Evolutionary conservation across 495 filamentous ascomycete species (phyloP).

Genomic region (Amniculicola lignicola): DNA sequence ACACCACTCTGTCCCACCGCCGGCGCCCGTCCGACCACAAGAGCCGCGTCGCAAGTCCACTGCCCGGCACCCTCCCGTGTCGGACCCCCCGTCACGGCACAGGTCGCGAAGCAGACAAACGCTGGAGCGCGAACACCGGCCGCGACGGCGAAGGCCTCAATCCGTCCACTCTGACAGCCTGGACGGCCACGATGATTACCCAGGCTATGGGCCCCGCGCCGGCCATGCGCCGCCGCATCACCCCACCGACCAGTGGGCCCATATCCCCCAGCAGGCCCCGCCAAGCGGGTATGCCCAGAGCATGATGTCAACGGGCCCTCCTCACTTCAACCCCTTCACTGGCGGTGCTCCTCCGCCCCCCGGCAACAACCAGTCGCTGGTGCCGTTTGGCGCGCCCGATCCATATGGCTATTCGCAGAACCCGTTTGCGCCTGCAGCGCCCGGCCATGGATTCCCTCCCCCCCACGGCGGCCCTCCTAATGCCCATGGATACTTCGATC

Average conservation of each 20-base stretch:
- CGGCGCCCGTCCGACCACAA: slow-evolving; percentile 33
- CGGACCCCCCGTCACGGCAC: slow-evolving; percentile 26
- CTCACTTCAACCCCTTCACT: slow-evolving; percentile 28
- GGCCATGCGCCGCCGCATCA: slow-evolving; percentile 34
- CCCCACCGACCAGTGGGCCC: slow-evolving; percentile 30
- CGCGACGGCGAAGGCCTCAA: slow-evolving; percentile 25
- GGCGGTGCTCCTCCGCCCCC: slow-evolving; percentile 18
- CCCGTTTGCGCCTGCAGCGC: slow-evolving; percentile 35
- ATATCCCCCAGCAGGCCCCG: slow-evolving; percentile 26
- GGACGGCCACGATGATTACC: slow-evolving; percentile 43
- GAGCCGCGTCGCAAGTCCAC: slow-evolving; percentile 36
- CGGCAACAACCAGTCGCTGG: too few species aligned
- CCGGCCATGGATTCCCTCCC: slow-evolving; percentile 37
- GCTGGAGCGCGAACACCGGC: slow-evolving; percentile 26
- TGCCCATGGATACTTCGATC: slow-evolving; percentile 30
- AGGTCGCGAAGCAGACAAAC: slow-evolving; percentile 27
- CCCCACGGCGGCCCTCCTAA: slow-evolving; percentile 20
- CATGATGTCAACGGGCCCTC: slow-evolving; percentile 20
- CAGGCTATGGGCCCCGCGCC: slow-evolving; percentile 30
- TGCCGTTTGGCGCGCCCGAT: slow-evolving; percentile 37
- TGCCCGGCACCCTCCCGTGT: slow-evolving; percentile 22
- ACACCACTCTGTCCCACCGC: slow-evolving; percentile 20
- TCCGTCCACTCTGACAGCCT: slow-evolving; percentile 37
- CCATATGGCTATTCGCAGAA: slow-evolving; percentile 38
- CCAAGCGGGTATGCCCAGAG: slow-evolving; percentile 39